These are phyloP conservation scores for Astrothelium macrocarpum DNA, from an alignment of 495 filamentous ascomycete species.

Conservation along the genomic window DNA sequence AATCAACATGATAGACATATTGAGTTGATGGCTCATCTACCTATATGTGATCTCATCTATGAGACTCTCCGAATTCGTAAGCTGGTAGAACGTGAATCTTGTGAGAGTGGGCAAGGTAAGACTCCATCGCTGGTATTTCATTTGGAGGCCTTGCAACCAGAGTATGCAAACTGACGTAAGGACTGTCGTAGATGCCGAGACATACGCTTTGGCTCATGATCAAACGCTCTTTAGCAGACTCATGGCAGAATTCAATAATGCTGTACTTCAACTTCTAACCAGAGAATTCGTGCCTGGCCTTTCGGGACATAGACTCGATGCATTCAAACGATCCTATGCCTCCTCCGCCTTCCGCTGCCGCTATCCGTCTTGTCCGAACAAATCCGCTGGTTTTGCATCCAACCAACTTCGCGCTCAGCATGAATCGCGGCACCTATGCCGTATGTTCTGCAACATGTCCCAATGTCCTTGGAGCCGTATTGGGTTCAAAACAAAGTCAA, in stretches of 20 bases:
- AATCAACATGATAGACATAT: background rate
- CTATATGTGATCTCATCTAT: background rate
- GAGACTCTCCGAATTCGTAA: background rate
- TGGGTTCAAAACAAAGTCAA: background rate
- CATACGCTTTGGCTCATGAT: background rate
- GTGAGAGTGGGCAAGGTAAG: constrained; percentile 3
- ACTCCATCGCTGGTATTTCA: background rate
- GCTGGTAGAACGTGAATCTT: background rate
- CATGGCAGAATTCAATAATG: background rate
- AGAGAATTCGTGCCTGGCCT: background rate
- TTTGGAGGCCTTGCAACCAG: background rate
- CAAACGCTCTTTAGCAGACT: background rate
- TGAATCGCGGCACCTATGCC: background rate
- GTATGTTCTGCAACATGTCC: background rate
- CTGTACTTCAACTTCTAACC: background rate
- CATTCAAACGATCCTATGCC: background rate
- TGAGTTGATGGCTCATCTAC: background rate
- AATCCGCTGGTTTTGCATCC: background rate
- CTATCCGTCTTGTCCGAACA: constrained; percentile 2
- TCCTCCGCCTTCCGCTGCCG: constrained; percentile 4
- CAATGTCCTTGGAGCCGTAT: background rate
- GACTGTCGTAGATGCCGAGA: background rate
- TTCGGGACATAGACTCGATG: background rate
- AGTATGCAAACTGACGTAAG: background rate
- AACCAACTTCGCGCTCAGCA: background rate